A percentile compares a stretch with the other conserved stretches of the same genome.
phyloP scores from a whole-genome alignment of 371 early-diverging fungal species.

The Mucor velutinosus region DNA sequence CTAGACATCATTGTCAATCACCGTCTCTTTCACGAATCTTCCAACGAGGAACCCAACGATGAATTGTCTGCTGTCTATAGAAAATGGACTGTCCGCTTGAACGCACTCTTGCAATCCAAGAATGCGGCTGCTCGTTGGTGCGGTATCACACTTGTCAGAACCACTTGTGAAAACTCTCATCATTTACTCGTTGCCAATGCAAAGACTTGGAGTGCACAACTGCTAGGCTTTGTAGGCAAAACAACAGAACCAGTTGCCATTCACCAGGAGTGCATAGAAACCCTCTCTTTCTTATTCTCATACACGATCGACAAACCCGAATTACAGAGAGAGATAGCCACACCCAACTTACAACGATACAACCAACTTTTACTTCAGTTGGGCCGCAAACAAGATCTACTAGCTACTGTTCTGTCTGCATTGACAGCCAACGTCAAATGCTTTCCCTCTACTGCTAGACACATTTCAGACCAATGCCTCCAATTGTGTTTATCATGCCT shows the following conservation, averaged over 20 bases:
- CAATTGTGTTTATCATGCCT: slow-evolving; percentile 56
- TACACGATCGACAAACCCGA: slow-evolving; percentile 57
- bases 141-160: slow-evolving; percentile 50
- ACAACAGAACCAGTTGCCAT: slow-evolving; percentile 46
- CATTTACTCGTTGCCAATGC: slow-evolving; percentile 43
- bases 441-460: slow-evolving; percentile 62
- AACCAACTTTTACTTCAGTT: slow-evolving; percentile 50
- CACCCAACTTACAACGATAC: slow-evolving; percentile 55
- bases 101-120: slow-evolving; percentile 61
- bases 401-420: slow-evolving; percentile 51
- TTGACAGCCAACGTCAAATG: slow-evolving; percentile 47
- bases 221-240: slow-evolving; percentile 48
- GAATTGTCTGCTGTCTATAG: slow-evolving; percentile 34
- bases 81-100: slow-evolving; percentile 62
- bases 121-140: slow-evolving; percentile 56
- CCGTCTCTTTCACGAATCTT: slow-evolving; percentile 38
- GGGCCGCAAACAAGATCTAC: slow-evolving; percentile 49
- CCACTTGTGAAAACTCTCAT: slow-evolving; percentile 57
- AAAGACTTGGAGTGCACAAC: slow-evolving; percentile 43
- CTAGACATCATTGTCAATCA: slow-evolving; percentile 50
- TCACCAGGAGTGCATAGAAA: slow-evolving; percentile 45
- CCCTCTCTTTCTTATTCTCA: slow-evolving; percentile 49
- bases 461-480: slow-evolving; percentile 50
- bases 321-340: slow-evolving; percentile 60
- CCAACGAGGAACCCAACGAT: slow-evolving; percentile 9